Conservation (phyloP, 2,329 filamentous ascomycete species). For the Microcyclospora tardicrescens region DNA sequence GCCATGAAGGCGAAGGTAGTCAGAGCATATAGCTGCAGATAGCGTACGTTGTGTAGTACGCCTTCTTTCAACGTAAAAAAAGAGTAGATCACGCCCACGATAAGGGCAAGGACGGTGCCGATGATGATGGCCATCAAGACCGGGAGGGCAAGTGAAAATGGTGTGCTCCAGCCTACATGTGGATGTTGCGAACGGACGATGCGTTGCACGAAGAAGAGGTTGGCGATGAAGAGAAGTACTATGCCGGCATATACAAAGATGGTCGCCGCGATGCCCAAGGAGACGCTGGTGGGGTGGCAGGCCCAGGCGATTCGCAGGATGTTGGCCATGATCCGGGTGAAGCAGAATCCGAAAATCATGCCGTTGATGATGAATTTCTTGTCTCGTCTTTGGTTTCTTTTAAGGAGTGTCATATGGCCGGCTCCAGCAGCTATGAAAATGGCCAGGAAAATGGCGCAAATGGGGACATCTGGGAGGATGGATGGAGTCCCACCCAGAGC, state of each 20-base stretch:
- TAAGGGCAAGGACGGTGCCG: constrained; percentile 12
- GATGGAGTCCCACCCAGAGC: constrained; percentile 26
- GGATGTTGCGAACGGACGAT: constrained; percentile 17
- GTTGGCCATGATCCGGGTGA: constrained; percentile 29
- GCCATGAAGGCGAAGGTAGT: constrained; percentile 13
- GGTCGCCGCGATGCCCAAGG: constrained; percentile 17
- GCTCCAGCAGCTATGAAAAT: constrained; percentile 29
- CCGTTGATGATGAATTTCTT: constrained; percentile 31
- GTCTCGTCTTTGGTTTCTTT: constrained; percentile 23
- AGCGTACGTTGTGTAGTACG: constrained; percentile 6
- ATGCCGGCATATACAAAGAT: constrained; percentile 22
- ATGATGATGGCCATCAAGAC: constrained; percentile 7
- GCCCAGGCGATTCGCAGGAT: constrained; percentile 24
- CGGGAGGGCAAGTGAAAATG: constrained; percentile 6
- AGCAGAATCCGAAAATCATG: constrained; percentile 32
- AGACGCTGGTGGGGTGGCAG: constrained; percentile 15
- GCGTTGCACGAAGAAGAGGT: constrained; percentile 18
- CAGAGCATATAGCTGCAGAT: constrained; percentile 15
- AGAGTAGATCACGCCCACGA: constrained; percentile 16
- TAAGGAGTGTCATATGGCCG: constrained; percentile 30
- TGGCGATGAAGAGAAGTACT: constrained; percentile 20
- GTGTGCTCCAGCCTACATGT: constrained; percentile 16
- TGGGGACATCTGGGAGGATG: constrained; percentile 27
- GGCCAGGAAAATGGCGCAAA: constrained; percentile 28
- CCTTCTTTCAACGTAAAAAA: constrained; percentile 17